Base-by-base conservation (phyloP, 257 asterid genomes). In the Przewalskia tangutica region DNA sequence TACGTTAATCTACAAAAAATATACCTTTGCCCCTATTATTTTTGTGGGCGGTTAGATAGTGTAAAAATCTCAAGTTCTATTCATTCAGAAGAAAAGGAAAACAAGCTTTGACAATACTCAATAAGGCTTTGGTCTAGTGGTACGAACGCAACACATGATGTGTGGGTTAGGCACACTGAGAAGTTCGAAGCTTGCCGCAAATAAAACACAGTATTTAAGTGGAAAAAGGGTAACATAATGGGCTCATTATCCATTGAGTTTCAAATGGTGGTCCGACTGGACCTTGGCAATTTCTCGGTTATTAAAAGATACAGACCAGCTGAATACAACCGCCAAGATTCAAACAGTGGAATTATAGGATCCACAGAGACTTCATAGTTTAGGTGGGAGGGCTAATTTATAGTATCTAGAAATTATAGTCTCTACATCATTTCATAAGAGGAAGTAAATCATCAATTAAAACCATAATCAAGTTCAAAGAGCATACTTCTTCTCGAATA, bases 401-500 rank as follows among this genome's bases (percentile, higher is more conserved):
- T 12, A 0, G 6, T 48, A 73, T 73, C 2, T 73, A 13, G 46
- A 73, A 11, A 23, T 6, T 12, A 65, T 7, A 50, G 55, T 10
- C 13, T 23, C 60, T 73, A 34, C 42, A 64, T 32, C 44, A 36
- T 34, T 42, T 76, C 66, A 38, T 58, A 78, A 38, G 65, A 77
- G 77, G 53, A 80, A 36, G 70, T 63, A 73, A 79, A 55, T n/a
- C 12, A 64, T n/a, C 51, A 23, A 38, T 63, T 50, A 66, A 81
- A 18, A 78, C 65, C 66, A 7, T 14, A 75, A 85, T 80, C 71
- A 86, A 76, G 84, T 82, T 82, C 55, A 38, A 46, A 77, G 82
- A 53, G 67, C 90, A 50, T 94, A 93, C 99, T 86, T 96, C 97
- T 92, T 96, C 99, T 23, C 97, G 93, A 51, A 96, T 91, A 82